Percentiles rank a stretch among this genome's conserved stretches.
Conservation (phyloP, 192 early-diverging fungal species). For the Backusella sp. region DNA sequence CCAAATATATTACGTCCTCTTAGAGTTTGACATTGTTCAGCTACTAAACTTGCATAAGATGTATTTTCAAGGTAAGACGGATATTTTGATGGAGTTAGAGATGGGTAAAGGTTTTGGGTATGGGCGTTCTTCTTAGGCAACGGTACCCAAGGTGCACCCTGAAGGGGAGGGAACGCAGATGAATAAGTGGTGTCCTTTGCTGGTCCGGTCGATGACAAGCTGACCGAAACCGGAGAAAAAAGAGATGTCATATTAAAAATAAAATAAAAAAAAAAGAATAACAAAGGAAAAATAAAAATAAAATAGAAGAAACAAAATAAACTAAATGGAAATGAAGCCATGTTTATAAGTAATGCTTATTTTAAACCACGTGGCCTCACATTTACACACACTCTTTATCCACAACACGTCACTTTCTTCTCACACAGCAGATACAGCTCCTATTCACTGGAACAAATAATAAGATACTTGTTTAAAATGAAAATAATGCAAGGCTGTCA, state of each 20-base stretch:
- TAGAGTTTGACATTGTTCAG: slow-evolving; percentile 25
- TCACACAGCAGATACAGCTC: slow-evolving; percentile 1
- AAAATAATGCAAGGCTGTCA: neutral
- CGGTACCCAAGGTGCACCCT: slow-evolving; percentile 1
- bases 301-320: neutral
- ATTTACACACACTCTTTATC: slow-evolving; percentile 6
- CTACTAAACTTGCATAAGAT: slow-evolving; percentile 22
- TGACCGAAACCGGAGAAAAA: neutral
- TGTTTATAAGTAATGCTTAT: slow-evolving; percentile 6
- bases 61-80: slow-evolving; percentile 30
- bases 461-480: neutral
- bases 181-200: slow-evolving; percentile 14
- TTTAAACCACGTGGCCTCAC: slow-evolving; percentile 1
- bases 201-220: neutral
- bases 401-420: slow-evolving; percentile 9
- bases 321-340: slow-evolving; percentile 5
- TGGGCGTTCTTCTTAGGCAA: slow-evolving; percentile 2
- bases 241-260: neutral
- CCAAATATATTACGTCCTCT: neutral
- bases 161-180: slow-evolving; percentile 26
- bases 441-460: neutral
- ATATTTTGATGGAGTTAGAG: slow-evolving; percentile 23
- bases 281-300: slow-evolving; percentile 1
- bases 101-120: neutral
- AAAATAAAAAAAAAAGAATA: neutral